Conservation (phyloP, 2,329 filamentous ascomycete species). For the Colletotrichum falcatum region DNA sequence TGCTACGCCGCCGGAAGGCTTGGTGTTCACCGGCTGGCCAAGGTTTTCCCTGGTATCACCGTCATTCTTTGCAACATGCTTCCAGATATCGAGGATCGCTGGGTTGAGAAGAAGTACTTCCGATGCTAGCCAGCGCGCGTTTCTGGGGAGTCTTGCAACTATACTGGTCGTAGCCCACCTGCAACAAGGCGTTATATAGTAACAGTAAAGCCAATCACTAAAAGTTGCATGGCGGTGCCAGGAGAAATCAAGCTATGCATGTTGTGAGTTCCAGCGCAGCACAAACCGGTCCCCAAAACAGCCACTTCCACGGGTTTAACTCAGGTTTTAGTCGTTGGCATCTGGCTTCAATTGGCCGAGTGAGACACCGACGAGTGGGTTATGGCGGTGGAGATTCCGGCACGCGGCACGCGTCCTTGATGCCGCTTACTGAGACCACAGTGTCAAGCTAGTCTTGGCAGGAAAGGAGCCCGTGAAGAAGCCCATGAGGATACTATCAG, state of each 20-base stretch:
- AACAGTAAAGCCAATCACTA: slow-evolving; percentile 9
- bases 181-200: slow-evolving; percentile 12
- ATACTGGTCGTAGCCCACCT: neutral
- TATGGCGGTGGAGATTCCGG: slow-evolving; percentile 19
- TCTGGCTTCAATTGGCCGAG: slow-evolving; percentile 27
- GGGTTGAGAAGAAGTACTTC: slow-evolving; percentile 91
- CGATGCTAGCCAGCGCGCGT: slow-evolving; percentile 71
- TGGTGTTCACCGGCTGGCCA: slow-evolving; percentile 85
- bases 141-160: neutral
- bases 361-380: slow-evolving; percentile 29
- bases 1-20: slow-evolving; percentile 90
- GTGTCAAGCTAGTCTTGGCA: slow-evolving; percentile 8
- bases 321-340: slow-evolving; percentile 4
- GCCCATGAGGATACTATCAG: slow-evolving; percentile 19
- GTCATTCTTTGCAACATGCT: slow-evolving; percentile 88
- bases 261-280: neutral
- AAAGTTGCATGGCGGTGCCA: slow-evolving; percentile 19
- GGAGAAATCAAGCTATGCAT: neutral
- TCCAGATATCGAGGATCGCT: slow-evolving; percentile 84
- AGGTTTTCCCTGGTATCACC: slow-evolving; percentile 88
- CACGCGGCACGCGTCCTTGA: slow-evolving; percentile 18
- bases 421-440: slow-evolving; percentile 36
- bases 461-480: slow-evolving; percentile 19
- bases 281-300: neutral
- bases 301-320: neutral